Base-by-base conservation (phyloP, 257 asterid genomes). In the Paraleonurus japonicus region DNA sequence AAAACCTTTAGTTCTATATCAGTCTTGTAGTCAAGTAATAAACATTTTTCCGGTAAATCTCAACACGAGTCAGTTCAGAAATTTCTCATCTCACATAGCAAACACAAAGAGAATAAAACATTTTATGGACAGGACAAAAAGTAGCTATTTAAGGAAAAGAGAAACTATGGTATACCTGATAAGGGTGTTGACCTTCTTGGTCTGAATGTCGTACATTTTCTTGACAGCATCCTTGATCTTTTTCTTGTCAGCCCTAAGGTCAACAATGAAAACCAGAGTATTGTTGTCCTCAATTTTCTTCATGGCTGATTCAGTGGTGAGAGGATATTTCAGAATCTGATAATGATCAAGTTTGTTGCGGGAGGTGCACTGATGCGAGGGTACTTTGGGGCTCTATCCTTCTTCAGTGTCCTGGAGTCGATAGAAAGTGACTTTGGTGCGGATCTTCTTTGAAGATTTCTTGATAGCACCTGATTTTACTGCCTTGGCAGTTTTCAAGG, bases 271-370 rank as follows among this genome's bases (percentile, higher is more conserved):
- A 6, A 80, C 89, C 13, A 85, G 73, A 16, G 87, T 85, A 59
- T 82, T 85, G 72, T 85, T 85, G 73, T 85, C 85, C 55, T 85
- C 87, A 1, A 85, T 85, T 50, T 80, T 85, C 66, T 85, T 85
- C 87, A 80, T 85, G n/a, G 87, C 84, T 15, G 89, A 85, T 61
- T 85, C 87, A 2, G 85, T 85, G 61, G 87, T 82, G 28, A 81
- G 76, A 3, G 88, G 86, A 33, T 81, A 81, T 69, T 81, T 79
- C 50, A 81, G 67, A 45, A 84, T 81, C 66, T 75, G 80, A 64
- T 81, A 84, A 9, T 84, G 85, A 27, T 84, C 88, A 30, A 84
- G 84, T 35, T 70, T 85, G 80, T 80, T 77, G 75, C 89, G 82
- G 12, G 82, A 27, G 89, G 76, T 1, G 85, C 85, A 30, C 87